Evolutionary conservation across 1,284 basidiomycete genomes (phyloP).

Genomic region (Ceratobasidium sp.): DNA sequence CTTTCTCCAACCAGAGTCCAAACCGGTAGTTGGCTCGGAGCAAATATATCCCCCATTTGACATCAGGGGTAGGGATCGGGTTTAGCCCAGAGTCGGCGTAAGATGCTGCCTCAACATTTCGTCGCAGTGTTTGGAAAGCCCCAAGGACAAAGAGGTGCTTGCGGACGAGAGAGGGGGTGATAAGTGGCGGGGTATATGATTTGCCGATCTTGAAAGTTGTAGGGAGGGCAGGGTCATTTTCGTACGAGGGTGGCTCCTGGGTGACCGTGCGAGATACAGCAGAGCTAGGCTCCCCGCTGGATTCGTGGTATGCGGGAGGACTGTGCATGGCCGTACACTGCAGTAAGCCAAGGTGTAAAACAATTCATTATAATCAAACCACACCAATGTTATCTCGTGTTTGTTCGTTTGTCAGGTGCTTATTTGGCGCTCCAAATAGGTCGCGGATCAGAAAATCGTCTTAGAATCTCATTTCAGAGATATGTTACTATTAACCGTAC

Average conservation of each 20-base stretch:
- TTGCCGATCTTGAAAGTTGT: constrained; percentile 39
- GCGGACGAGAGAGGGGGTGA: constrained; percentile 23
- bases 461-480: constrained; percentile 10
- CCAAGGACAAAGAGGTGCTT: constrained; percentile 44
- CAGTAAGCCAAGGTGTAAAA: neutral
- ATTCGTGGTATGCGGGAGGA: constrained; percentile 38
- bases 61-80: constrained; percentile 30
- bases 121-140: constrained; percentile 44
- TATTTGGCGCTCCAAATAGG: neutral
- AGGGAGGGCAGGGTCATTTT: constrained; percentile 28
- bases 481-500: constrained; percentile 23
- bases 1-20: constrained; percentile 29
- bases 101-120: constrained; percentile 31
- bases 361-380: neutral
- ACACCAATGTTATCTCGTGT: neutral
- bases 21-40: constrained; percentile 21
- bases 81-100: constrained; percentile 43
- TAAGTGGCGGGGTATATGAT: constrained; percentile 33
- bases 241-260: constrained; percentile 36
- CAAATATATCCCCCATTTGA: constrained; percentile 42
- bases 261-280: constrained; percentile 25
- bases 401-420: constrained; percentile 7
- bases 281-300: constrained; percentile 13
- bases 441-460: neutral
- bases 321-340: neutral